Evolutionary conservation across 2,329 filamentous ascomycete species (phyloP).

Genomic region (Huntiella moniliformis): DNA sequence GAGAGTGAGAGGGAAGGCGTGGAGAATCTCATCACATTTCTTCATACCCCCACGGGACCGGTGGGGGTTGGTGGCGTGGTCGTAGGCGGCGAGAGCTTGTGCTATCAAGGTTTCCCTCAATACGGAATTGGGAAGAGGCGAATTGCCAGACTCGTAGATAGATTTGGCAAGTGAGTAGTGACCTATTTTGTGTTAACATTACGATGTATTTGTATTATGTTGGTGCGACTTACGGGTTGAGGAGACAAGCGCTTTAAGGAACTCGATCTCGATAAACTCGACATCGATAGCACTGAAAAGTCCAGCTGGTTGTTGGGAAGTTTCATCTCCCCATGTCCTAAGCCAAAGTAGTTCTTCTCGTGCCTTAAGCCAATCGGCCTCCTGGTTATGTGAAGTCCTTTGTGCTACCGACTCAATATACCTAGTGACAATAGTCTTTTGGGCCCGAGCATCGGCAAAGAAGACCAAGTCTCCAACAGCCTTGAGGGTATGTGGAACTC

Average conservation of each 20-base stretch:
- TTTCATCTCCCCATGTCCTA: constrained; percentile 45
- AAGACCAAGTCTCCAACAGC: constrained; percentile 44
- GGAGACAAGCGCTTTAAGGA: constrained; percentile 47
- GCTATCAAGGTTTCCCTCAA: constrained; percentile 43
- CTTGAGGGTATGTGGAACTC: constrained; percentile 31
- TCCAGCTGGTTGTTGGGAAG: constrained; percentile 31
- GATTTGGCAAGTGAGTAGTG: constrained; percentile 44
- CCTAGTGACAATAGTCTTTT: constrained; percentile 38
- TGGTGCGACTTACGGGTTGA: constrained; percentile 33
- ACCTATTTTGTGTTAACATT: constrained; percentile 16
- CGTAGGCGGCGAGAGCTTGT: constrained; percentile 51
- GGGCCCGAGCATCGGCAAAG: constrained; percentile 43
- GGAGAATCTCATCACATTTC: constrained; percentile 54
- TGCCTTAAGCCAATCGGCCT: constrained; percentile 42
- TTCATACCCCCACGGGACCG: constrained; percentile 57
- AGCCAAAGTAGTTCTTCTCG: constrained; percentile 55
- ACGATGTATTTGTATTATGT: too few species aligned
- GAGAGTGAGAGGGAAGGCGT: constrained; percentile 43
- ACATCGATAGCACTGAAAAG: constrained; percentile 41
- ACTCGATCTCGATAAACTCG: constrained; percentile 48
- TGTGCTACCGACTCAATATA: constrained; percentile 35
- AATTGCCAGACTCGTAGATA: constrained; percentile 35
- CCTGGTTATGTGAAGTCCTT: constrained; percentile 37
- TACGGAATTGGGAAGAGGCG: constrained; percentile 28
- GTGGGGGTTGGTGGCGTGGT: constrained; percentile 69